phyloP scores from a whole-genome alignment of 176 grass and related monocot genomes.

The Areca catechu region DNA sequence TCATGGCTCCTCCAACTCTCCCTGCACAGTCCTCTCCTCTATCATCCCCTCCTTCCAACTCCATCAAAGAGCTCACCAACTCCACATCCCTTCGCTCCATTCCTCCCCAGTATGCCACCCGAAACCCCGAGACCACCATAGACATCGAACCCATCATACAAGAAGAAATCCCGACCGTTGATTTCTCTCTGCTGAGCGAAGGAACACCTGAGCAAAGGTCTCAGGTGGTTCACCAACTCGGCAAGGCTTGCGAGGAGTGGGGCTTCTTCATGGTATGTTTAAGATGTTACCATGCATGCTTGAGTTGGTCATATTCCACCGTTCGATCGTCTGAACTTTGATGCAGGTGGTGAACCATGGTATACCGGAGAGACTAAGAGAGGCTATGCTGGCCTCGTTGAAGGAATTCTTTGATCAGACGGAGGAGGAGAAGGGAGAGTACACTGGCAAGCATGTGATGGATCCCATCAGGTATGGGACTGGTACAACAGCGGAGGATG shows the following conservation, averaged over 20 bases:
- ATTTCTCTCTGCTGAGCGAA: slow-evolving; percentile 33
- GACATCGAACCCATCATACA: background rate
- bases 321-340: background rate
- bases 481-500: slow-evolving; percentile 28
- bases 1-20: background rate
- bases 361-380: slow-evolving; percentile 33
- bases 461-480: slow-evolving; percentile 50
- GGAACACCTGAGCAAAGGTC: slow-evolving; percentile 28
- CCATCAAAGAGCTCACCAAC: slow-evolving; percentile 11
- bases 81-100: background rate
- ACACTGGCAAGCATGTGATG: slow-evolving; percentile 25
- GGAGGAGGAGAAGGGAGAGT: slow-evolving; percentile 32
- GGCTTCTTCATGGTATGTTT: slow-evolving; percentile 67
- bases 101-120: background rate
- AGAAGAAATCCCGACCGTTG: slow-evolving; percentile 40
- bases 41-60: background rate
- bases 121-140: background rate
- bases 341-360: slow-evolving; percentile 63
- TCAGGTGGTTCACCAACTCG: slow-evolving; percentile 24
- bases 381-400: slow-evolving; percentile 14
- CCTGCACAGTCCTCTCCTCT: background rate
- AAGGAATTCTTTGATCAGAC: slow-evolving; percentile 38
- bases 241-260: slow-evolving; percentile 54
- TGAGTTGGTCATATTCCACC: too few relatives aligned
- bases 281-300: background rate